Base-by-base conservation (phyloP, 1,284 basidiomycete species). In the Ganoderma resinaceum region DNA sequence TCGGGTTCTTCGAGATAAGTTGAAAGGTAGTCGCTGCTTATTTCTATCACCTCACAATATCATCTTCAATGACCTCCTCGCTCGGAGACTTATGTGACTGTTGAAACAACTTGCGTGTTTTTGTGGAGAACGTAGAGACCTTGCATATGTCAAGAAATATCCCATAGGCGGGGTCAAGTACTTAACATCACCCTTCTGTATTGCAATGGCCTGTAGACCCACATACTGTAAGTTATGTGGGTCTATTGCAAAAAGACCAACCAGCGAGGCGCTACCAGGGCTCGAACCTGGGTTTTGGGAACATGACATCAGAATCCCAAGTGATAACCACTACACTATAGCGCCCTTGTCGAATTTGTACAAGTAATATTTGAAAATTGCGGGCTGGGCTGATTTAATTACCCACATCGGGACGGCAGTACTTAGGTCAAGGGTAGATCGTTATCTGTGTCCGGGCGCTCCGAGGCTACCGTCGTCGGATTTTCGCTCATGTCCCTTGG, bases 251-350 rank as follows among this genome's bases (percentile, higher is more conserved):
- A 46, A 23, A 23, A 46, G 6, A 26, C 40, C 16, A 14, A 18
- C 38, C 26, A 11, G 88, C 4, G 2, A 55, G 53, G 53, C 67
- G 64, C 67, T 69, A 66, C 64, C 68, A 69, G 68, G 68, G 65
- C 68, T 69, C 68, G 68, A 69, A 66, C 68, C 68, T 69, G 68
- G 64, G 68, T 69, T 69, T 69, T 69, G 68, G 68, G 68, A 69
- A 66, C 46, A 53, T 33, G 33, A 12, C 11, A 52, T 52, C 46
- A 69, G 67, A 66, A 69, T 69, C 63, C 64, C 67, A 69, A 69
- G 67, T 69, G 62, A 66, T 69, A 69, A 66, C 68, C 68, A 63
- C 68, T 69, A 66, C 68, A 67, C 69, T 67, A 70, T 67, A 70
- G 69, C 66, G 66, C 69, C 69, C 9, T n/a, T 31, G 29, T 3